Conservation (phyloP, 2,329 filamentous ascomycete species). For the Monosporascus sp. region DNA sequence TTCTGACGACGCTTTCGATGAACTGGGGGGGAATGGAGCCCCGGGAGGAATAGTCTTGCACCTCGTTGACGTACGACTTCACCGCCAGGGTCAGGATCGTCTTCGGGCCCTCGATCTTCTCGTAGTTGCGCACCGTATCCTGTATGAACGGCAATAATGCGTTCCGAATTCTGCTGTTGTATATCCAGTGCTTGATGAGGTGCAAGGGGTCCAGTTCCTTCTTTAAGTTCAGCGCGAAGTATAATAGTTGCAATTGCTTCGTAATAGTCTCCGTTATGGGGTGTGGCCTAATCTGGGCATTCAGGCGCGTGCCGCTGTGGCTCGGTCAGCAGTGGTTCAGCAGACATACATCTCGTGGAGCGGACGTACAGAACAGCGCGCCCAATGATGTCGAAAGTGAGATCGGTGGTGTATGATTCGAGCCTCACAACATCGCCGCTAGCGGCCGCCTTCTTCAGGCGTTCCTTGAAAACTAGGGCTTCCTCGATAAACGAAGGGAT, state of each 20-base stretch:
- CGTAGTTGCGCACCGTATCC: constrained; percentile 15
- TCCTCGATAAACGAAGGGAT: constrained; percentile 29
- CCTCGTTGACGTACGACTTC: constrained; percentile 17
- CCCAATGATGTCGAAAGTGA: constrained; percentile 25
- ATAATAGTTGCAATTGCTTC: constrained; percentile 14
- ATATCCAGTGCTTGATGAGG: constrained; percentile 18
- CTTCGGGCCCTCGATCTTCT: constrained; percentile 18
- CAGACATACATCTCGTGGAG: neutral
- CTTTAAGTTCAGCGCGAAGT: constrained; percentile 11
- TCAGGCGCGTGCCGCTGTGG: constrained; percentile 13
- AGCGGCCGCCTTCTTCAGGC: constrained; percentile 15
- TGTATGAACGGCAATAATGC: constrained; percentile 22
- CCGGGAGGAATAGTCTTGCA: constrained; percentile 5
- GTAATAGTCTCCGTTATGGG: constrained; percentile 13
- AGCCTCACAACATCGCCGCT: constrained; percentile 20
- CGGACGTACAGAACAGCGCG: constrained; percentile 24
- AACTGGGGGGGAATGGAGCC: constrained; percentile 13
- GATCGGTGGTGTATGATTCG: constrained; percentile 21
- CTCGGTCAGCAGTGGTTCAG: constrained; percentile 6
- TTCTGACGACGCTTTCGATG: constrained; percentile 16
- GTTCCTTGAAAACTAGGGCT: constrained; percentile 18
- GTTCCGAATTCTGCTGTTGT: constrained; percentile 22
- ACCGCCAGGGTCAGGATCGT: constrained; percentile 25
- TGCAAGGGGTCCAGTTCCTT: constrained; percentile 15
- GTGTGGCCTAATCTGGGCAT: constrained; percentile 11